Base-by-base conservation (phyloP, 2,329 filamentous ascomycete species). In the Zelopaecilomyces penicillatus region DNA sequence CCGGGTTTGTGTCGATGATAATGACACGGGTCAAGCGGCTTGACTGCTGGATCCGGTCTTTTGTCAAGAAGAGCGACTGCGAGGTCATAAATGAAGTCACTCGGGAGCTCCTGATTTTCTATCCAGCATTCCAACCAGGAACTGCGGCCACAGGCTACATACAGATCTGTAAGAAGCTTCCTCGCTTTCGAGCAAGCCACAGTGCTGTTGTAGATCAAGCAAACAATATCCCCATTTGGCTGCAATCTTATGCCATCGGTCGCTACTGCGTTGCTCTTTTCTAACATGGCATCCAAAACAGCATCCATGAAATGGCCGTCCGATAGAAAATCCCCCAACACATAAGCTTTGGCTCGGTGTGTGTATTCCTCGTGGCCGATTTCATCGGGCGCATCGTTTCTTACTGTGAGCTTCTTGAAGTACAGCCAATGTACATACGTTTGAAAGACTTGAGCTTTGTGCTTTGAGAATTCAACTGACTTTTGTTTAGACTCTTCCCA, bases 371-470 rank as follows among this genome's bases (percentile, higher is more conserved):
- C 29, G 37, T 45, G 36, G 28, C 43, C 39, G 4, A 39, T 35
- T 5, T 31, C 3, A 12, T 43, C 43, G 4, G 43, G 43, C 12
- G 6, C 36, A 32, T 48, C 46, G 31, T 31, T 35, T 26, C 28
- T 42, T 28, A 48, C 42, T 5, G 46, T 39, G 26, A 48, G 32
- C 9, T 30, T 33, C 12, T 43, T 10, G 26, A 5, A 39, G 39
- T 48, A 48, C 36, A 48, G 36, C 46, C 46, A 48, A 9, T 48
- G 38, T 32, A 40, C 11, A 29, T 45, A 48, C 19, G 45, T 19
- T 6, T 45, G 30, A 12, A 48, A 48, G 10, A 36, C 29, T 5
- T 38, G 38, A 26, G 46, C 38, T 2, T 45, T 39, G 30, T 42
- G 31, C 12, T 38, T 28, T 12, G 30, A 26, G 4, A 45, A 39